Percentiles rank a stretch among this genome's conserved stretches.
Evolutionary conservation across 768 basidiomycete species (phyloP).

Genomic region (Artomyces pyxidatus): DNA sequence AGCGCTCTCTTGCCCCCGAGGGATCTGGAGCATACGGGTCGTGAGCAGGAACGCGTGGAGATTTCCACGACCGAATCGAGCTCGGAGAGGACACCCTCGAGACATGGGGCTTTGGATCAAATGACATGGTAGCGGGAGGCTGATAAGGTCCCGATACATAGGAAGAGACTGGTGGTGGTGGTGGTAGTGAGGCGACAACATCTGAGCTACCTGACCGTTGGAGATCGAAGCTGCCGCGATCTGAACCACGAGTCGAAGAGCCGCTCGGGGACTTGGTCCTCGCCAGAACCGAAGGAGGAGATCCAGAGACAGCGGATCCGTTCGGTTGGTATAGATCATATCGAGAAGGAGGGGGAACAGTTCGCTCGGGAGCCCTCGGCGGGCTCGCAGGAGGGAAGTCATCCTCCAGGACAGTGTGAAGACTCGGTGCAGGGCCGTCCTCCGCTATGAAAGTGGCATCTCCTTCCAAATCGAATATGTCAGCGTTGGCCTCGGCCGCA

Average conservation of each 20-base stretch:
- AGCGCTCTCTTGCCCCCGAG: slow-evolving; percentile 21
- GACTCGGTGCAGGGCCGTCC: too few species aligned
- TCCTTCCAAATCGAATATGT: neutral
- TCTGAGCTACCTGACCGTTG: neutral
- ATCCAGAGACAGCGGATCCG: neutral
- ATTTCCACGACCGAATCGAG: slow-evolving; percentile 11
- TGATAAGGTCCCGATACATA: slow-evolving; percentile 15
- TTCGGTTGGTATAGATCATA: neutral
- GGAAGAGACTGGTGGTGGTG: neutral
- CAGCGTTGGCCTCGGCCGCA: too few species aligned
- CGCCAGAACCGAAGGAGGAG: neutral
- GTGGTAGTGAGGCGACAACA: neutral
- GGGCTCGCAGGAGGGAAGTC: neutral
- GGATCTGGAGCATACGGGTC: slow-evolving; percentile 18
- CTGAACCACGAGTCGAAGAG: neutral
- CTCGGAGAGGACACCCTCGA: slow-evolving; percentile 18
- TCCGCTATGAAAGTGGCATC: too few species aligned
- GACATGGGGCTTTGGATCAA: neutral
- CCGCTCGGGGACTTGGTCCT: neutral
- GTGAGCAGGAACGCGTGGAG: slow-evolving; percentile 4
- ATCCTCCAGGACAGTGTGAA: neutral
- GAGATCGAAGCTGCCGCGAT: neutral
- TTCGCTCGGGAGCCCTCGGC: too few species aligned
- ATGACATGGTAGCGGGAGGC: slow-evolving; percentile 18
- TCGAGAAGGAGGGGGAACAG: neutral